A percentile compares a stretch with the other conserved stretches of the same genome.
These are phyloP conservation scores for Sugiyamaella chiloensis DNA, from an alignment of 805 yeast genomes.

Conservation along the genomic window DNA sequence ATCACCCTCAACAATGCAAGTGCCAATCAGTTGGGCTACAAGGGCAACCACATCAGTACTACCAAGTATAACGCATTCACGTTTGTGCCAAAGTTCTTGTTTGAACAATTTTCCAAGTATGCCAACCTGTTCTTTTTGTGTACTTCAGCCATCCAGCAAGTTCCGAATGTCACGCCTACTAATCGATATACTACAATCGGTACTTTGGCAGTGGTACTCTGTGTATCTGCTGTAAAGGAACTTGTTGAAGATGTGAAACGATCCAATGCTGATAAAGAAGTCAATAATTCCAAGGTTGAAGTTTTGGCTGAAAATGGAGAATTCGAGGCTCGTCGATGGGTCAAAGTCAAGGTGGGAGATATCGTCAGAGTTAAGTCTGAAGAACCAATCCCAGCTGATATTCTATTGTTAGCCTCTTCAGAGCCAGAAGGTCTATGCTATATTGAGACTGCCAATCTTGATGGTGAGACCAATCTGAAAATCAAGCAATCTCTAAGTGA, in stretches of 20 bases:
- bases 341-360: conserved; percentile 86
- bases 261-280: conserved; percentile 80
- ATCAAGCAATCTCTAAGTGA: conserved; percentile 85
- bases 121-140: conserved; percentile 91
- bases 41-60: conserved; percentile 86
- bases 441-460: conserved; percentile 94
- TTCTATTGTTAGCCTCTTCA: conserved; percentile 79
- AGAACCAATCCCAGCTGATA: conserved; percentile 92
- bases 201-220: conserved; percentile 76
- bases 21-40: conserved; percentile 56
- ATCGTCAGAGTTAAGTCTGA: conserved; percentile 79
- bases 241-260: conserved; percentile 87
- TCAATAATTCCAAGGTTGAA: conserved; percentile 71
- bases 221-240: conserved; percentile 92
- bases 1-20: conserved; percentile 63
- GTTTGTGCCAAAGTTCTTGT: conserved; percentile 87
- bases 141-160: conserved; percentile 93
- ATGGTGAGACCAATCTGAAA: conserved; percentile 95
- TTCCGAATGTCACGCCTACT: conserved; percentile 94
- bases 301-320: conserved; percentile 61
- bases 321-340: conserved; percentile 73
- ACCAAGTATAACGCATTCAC: conserved; percentile 94
- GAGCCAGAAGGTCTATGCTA: conserved; percentile 98
- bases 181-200: conserved; percentile 94
- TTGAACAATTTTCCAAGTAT: conserved; percentile 95